Base-by-base conservation (phyloP, 2,329 filamentous ascomycete species). In the Trichoderma sp. region DNA sequence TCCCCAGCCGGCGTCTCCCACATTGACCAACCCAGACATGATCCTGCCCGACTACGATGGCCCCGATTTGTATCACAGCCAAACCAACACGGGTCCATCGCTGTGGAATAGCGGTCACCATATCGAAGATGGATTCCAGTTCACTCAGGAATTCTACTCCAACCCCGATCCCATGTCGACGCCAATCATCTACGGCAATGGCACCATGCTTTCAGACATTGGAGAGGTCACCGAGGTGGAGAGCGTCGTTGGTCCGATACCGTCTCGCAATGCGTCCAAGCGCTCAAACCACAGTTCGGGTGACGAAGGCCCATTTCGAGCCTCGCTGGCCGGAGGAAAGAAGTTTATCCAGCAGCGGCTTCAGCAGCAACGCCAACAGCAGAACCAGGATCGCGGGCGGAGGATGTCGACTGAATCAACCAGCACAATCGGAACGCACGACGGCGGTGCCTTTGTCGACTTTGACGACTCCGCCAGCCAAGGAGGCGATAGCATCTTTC, bases 21-120 rank as follows among this genome's bases (percentile, higher is more conserved):
- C 95, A 3, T 87, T 98, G 80, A 97, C 95, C 74, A 97, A 98
- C 83, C 95, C 95, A 71, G 95, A 97, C 83, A 95, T 98, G 94
- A 97, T 98, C 80, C 87, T 98, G 71, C 95, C 95, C 76, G 92
- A 93, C 82, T 91, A 92, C 81, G 90, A 91, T 78, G 88, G 88
- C 83, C 82, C 89, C 82, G 84, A 89, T 81, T 86, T 88, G 82
- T 85, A 88, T 81, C 85, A 90, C 82, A 81, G 86, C 80, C 84
- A 85, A 81, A 85, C 88, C 75, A 87, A 88, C 76, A 87, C 88
- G 80, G 85, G 87, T 35, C 80, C 90, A n/a, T 84, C 83, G 78
- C 85, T 87, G 83, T 90, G 89, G 89, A 88, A 87, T 77, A 86
- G 86, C 78, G 79, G 84, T 12, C 86, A 88, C 74, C 80, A 82